Evolutionary conservation across 306 rosid species (phyloP).

Genomic region (Lathyrus sativus): DNA sequence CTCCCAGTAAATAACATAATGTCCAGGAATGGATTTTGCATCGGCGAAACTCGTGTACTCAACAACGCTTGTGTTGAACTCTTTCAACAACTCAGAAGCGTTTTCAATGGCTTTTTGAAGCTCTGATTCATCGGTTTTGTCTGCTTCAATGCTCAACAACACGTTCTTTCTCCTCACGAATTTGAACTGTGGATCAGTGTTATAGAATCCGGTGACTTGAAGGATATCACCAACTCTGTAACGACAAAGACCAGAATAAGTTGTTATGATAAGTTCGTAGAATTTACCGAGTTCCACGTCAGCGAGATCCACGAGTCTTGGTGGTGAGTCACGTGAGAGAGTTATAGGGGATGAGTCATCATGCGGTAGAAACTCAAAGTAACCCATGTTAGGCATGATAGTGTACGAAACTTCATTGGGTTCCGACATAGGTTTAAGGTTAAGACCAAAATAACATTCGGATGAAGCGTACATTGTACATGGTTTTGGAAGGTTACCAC

Average conservation of each 20-base stretch:
- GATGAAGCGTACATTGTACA: conserved; percentile 98
- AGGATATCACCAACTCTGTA: conserved; percentile 92
- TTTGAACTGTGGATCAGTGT: conserved; percentile 65
- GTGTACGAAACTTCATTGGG: conserved; percentile 87
- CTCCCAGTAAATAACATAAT: conserved; percentile 94
- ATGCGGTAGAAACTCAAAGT: conserved; percentile 81
- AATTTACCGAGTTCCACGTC: conserved; percentile 68
- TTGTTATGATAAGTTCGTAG: conserved; percentile 77
- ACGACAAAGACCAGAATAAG: conserved; percentile 78
- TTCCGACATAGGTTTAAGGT: conserved; percentile 65
- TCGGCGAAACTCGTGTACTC: conserved; percentile 89
- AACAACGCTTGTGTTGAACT: conserved; percentile 64
- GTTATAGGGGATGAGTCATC: conserved; percentile 51
- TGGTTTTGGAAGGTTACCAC: conserved; percentile 66
- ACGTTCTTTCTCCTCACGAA: conserved; percentile 87
- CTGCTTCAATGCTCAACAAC: conserved; percentile 72
- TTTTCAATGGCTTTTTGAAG: conserved; percentile 69
- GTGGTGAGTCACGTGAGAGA: conserved; percentile 56
- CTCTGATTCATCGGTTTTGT: conserved; percentile 89
- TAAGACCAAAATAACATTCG: conserved; percentile 87
- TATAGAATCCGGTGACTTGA: conserved; percentile 71
- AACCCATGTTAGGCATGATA: conserved; percentile 94
- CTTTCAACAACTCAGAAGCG: conserved; percentile 49
- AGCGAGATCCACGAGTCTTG: conserved; percentile 69
- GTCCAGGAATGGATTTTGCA: conserved; percentile 74